Percentiles rank a stretch among this genome's conserved stretches.
These are phyloP conservation scores for Trichoderma sp. DNA, from an alignment of 2,329 filamentous ascomycete species.

Conservation along the genomic window DNA sequence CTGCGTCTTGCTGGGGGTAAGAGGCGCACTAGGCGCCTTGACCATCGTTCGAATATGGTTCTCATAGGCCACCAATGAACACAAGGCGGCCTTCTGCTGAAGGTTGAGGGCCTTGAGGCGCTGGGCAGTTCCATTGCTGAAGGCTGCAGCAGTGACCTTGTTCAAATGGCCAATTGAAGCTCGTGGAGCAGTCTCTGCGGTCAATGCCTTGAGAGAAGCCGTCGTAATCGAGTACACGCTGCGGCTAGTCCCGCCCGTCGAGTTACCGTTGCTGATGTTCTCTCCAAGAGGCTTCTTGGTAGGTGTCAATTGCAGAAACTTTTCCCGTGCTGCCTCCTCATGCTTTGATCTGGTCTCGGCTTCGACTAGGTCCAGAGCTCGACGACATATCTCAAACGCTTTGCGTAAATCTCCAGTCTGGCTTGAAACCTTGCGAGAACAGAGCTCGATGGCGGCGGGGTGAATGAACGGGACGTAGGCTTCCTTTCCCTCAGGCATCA, in stretches of 20 bases:
- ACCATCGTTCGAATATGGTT: conserved; percentile 61
- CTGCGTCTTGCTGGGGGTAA: conserved; percentile 63
- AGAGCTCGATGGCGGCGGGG: conserved; percentile 89
- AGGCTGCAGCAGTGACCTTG: conserved; percentile 84
- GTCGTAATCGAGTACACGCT: conserved; percentile 52
- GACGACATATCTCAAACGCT: conserved; percentile 90
- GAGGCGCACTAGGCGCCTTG: conserved; percentile 43
- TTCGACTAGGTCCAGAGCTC: conserved; percentile 87
- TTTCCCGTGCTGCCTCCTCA: conserved; percentile 61
- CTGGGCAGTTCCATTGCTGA: conserved; percentile 85
- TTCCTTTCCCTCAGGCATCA: conserved; percentile 61
- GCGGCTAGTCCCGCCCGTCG: conserved; percentile 38
- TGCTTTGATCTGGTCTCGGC: conserved; percentile 76
- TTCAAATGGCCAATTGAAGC: conserved; percentile 90
- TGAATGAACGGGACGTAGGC: conserved; percentile 85
- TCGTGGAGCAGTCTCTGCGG: conserved; percentile 77
- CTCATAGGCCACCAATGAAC: conserved; percentile 84
- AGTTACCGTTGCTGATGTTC: conserved; percentile 75
- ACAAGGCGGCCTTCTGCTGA: conserved; percentile 94
- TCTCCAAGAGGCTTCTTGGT: conserved; percentile 78
- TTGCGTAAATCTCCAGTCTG: conserved; percentile 94
- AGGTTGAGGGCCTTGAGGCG: conserved; percentile 86
- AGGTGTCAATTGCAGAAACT: conserved; percentile 61
- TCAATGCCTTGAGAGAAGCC: conserved; percentile 62
- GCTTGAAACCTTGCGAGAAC: conserved; percentile 89